Evolutionary conservation across 768 basidiomycete genomes (phyloP), one percentile per base, ranked within the genome.

Genomic region (Dentipellis fragilis): DNA sequence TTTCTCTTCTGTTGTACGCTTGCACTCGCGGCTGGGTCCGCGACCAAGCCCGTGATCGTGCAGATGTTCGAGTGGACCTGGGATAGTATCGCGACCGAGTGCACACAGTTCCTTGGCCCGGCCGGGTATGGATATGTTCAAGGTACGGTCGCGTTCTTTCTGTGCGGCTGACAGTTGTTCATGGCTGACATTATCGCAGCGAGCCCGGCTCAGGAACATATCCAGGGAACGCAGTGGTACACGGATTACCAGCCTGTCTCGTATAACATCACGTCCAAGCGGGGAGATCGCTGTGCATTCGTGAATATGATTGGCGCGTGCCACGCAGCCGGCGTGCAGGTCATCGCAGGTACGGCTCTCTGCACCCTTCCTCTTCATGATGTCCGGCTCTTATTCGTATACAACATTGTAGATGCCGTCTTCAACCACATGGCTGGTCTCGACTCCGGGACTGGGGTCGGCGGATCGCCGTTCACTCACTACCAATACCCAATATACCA

Each of bases 221-320:
- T 85, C 45, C 60, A 68, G 12, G 84, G 84, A 4, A 10, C 69
- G 1, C 74, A 84, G 61, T 87, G 85, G 85, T 87, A 84, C 83
- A 86, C 84, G 0, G 84, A 85, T 63, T 86, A 87, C 61, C 85
- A 78, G 56, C 78, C 80, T 3, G 83, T 84, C 0, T 85, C 83
- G 1, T 84, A 87, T 63, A 83, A 54, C 10, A 65, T 86, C 50
- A 81, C 74, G 1, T 84, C 82, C 0, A 87, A 86, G 65, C 80
- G 82, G 0, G 85, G 85, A 4, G 72, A 79, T 59, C 74, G 81
- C 14, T 57, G 65, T 2, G 80, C 84, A 56, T 85, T 66, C 54
- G 55, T 64, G 10, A 66, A 64, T 52, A 75, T 76, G 74, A 64
- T 75, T 42, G 50, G 50, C 3, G 64, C 72, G 4, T 75, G 74